Conservation (phyloP, 2,329 filamentous ascomycete species). For the Nemania diffusa region DNA sequence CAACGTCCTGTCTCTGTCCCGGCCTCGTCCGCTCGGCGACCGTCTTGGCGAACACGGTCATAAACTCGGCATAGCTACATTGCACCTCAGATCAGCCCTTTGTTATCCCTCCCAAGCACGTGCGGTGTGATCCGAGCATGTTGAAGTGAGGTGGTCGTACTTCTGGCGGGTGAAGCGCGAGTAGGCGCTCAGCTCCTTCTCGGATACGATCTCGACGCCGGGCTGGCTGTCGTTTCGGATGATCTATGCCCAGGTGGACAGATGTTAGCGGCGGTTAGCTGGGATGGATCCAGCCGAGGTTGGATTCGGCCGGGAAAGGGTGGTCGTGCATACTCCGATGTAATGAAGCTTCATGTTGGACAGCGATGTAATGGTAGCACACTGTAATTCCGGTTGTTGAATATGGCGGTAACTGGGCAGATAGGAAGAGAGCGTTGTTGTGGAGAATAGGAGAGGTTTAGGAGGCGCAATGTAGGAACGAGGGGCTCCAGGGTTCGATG, state of each 20-base stretch:
- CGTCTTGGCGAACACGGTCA: slow-evolving; percentile 86
- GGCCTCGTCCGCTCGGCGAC: slow-evolving; percentile 85
- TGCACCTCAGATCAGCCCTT: slow-evolving; percentile 33
- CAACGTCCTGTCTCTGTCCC: slow-evolving; percentile 86
- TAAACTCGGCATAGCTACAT: slow-evolving; percentile 68
- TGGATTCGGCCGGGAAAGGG: slow-evolving; percentile 43
- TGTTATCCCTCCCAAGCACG: slow-evolving; percentile 4
- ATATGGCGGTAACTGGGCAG: background rate
- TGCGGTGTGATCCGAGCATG: background rate
- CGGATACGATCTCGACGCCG: slow-evolving; percentile 78
- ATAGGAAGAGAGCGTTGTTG: slow-evolving; percentile 8
- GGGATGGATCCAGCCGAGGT: slow-evolving; percentile 14
- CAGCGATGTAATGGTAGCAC: slow-evolving; percentile 13
- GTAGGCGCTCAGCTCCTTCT: slow-evolving; percentile 81
- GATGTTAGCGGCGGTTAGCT: slow-evolving; percentile 29
- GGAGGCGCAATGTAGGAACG: slow-evolving; percentile 18
- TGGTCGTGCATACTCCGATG: slow-evolving; percentile 74
- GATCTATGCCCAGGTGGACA: slow-evolving; percentile 64
- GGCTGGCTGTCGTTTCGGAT: slow-evolving; percentile 82
- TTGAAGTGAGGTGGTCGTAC: slow-evolving; percentile 54
- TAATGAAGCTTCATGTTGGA: slow-evolving; percentile 84
- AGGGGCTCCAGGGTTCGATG: slow-evolving; percentile 27
- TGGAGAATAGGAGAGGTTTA: slow-evolving; percentile 4
- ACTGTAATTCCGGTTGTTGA: background rate
- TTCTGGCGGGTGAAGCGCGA: slow-evolving; percentile 81